Percentiles rank a stretch among this genome's conserved stretches.
phyloP scores from a whole-genome alignment of 768 basidiomycete species.

The Mycena albidolilacea region DNA sequence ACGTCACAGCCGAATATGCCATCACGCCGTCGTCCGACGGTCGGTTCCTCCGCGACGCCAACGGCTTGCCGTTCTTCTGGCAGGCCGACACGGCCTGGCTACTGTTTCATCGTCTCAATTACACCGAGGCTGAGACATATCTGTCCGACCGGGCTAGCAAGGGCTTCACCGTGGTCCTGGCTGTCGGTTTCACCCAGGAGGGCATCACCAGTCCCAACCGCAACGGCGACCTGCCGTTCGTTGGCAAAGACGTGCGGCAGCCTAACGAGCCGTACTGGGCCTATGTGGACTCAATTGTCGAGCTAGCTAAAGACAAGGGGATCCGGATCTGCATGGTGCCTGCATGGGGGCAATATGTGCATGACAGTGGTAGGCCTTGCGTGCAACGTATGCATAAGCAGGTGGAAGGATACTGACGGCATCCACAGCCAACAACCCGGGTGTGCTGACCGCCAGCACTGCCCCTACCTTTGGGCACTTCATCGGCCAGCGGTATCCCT shows the following conservation, averaged over 20 bases:
- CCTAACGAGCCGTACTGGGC: slow-evolving; percentile 14
- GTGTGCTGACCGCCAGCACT: slow-evolving; percentile 7
- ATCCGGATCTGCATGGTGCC: slow-evolving; percentile 13
- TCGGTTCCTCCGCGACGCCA: slow-evolving; percentile 7
- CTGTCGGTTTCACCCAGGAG: neutral
- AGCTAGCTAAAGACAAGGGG: slow-evolving; percentile 3
- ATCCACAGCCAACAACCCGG: slow-evolving; percentile 10
- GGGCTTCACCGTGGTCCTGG: slow-evolving; percentile 11
- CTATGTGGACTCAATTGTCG: slow-evolving; percentile 7
- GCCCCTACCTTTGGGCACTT: slow-evolving; percentile 12
- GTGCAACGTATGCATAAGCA: slow-evolving; percentile 1
- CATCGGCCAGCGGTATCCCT: slow-evolving; percentile 15
- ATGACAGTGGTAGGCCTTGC: slow-evolving; percentile 9
- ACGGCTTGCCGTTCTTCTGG: slow-evolving; percentile 3
- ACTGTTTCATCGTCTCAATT: slow-evolving; percentile 7
- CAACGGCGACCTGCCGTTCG: slow-evolving; percentile 11
- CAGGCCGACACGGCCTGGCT: slow-evolving; percentile 10
- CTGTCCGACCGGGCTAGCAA: slow-evolving; percentile 13
- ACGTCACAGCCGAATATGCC: slow-evolving; percentile 10
- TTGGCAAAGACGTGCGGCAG: slow-evolving; percentile 8
- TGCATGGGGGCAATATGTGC: slow-evolving; percentile 15
- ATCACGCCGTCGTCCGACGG: slow-evolving; percentile 8
- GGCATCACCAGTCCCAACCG: slow-evolving; percentile 13
- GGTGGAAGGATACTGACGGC: slow-evolving; percentile 6
- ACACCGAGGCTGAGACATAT: slow-evolving; percentile 9